Percentiles rank a stretch among this genome's conserved stretches.
These are phyloP conservation scores for Fomitopsis palustris DNA, from an alignment of 1,284 basidiomycete genomes.

Conservation along the genomic window DNA sequence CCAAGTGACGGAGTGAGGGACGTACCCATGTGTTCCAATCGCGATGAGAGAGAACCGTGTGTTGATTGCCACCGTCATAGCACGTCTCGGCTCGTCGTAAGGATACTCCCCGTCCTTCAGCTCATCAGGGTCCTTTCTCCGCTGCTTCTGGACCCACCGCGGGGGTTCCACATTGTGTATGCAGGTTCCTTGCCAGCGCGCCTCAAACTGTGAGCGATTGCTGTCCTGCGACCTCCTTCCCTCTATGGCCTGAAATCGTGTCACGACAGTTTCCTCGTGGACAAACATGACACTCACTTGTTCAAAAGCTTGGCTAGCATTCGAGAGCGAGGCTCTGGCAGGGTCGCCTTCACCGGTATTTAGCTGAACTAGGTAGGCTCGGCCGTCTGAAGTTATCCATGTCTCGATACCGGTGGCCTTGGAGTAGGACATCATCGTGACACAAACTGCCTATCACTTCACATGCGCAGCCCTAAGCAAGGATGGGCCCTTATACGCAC, in stretches of 20 bases:
- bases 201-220: conserved; percentile 9
- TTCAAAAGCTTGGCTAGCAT: conserved; percentile 13
- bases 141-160: conserved; percentile 72
- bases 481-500: conserved; percentile 30
- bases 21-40: conserved; percentile 73
- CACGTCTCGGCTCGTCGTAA: conserved; percentile 65
- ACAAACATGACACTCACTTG: conserved; percentile 5
- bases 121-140: conserved; percentile 46
- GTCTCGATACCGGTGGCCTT: conserved; percentile 62
- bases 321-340: conserved; percentile 14
- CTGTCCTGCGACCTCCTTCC: conserved; percentile 18
- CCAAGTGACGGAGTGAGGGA: not conserved
- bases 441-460: conserved; percentile 41
- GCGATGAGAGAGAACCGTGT: conserved; percentile 83
- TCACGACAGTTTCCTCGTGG: not conserved
- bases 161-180: conserved; percentile 67
- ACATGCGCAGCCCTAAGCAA: not conserved
- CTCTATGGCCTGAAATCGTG: conserved; percentile 1
- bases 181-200: conserved; percentile 62
- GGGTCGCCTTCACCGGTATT: conserved; percentile 22
- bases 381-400: conserved; percentile 80
- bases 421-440: conserved; percentile 56
- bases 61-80: conserved; percentile 71
- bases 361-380: conserved; percentile 73
- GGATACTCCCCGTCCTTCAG: conserved; percentile 29